Evolutionary conservation across 441 rosid species (phyloP).

Genomic region (Euphorbia corollata): DNA sequence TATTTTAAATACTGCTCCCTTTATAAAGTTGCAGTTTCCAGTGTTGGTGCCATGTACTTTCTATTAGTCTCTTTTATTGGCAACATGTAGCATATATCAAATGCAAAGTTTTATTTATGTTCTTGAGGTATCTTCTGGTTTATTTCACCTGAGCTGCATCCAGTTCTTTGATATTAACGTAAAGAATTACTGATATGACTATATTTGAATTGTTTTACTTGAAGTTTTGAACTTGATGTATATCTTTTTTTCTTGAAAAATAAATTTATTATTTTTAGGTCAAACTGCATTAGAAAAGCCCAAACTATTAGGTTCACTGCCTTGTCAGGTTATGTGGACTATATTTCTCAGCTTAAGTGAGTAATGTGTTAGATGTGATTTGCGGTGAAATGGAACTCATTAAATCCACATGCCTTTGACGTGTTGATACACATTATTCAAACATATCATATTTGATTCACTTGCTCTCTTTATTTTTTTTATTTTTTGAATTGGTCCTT

Average conservation of each 20-base stretch:
- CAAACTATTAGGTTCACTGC: not conserved
- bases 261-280: not conserved
- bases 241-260: not conserved
- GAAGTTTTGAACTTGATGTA: not conserved
- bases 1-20: not conserved
- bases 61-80: not conserved
- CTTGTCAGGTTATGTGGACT: not conserved
- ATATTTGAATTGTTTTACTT: not conserved
- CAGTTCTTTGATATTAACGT: not conserved
- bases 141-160: not conserved
- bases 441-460: not conserved
- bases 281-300: not conserved
- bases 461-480: not conserved
- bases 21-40: not conserved
- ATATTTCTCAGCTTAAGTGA: not conserved
- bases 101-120: not conserved
- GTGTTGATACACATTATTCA: not conserved
- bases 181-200: not conserved
- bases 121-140: not conserved
- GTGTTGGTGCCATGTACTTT: not conserved
- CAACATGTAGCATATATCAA: not conserved
- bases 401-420: not conserved
- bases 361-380: not conserved
- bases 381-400: constrained; percentile 2
- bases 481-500: not conserved